Base-by-base conservation (phyloP, 116 monocot species). In the Phalaenopsis hybrid region DNA sequence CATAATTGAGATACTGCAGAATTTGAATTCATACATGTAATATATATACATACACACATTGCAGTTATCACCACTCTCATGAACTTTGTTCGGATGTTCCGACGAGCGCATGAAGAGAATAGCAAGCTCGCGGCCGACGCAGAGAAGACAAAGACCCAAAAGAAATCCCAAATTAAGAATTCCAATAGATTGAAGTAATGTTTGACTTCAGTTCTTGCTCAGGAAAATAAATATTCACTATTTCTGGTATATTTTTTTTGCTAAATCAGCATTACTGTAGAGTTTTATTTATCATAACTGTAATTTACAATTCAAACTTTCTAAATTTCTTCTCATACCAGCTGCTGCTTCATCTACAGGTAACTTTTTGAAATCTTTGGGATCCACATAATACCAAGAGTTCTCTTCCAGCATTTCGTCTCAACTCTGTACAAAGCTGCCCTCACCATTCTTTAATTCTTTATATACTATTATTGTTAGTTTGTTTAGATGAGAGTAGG, bases 31-130 rank as follows among this genome's bases (percentile, higher is more conserved):
- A 33, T 69, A 69, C 31, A 25, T 69, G 31, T 31, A 31, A 31
- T 31, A 31, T 31, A 31, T 31, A 31, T 31, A 31, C n/a, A n/a
- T n/a, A 31, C 21, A 12, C 37, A 72, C 34, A 75, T 55, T 90
- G 92, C 92, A 99, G 97, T 94, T 79, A 83, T 93, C 11, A 73
- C 88, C 48, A 99, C 95, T 33, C 85, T 95, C 49, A 57, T 90
- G 73, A 95, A 95, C 76, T 99, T 99, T 84, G 92, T 99, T 20
- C 84, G 79, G 43, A 82, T 95, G 82, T 92, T 95, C 81, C 89
- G 87, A 28, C 79, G 79, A 33, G 93, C 95, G 23, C 98, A 95
- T 55, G 95, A 99, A 43, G 98, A 99, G 73, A 99, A 99, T 84
- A 85, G 86, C 76, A 99, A 99, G 88, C 88, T 46, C 0, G 16